Evolutionary conservation across 23 red algal genomes (phyloP).

Genomic region (Pyropia haitanensis): DNA sequence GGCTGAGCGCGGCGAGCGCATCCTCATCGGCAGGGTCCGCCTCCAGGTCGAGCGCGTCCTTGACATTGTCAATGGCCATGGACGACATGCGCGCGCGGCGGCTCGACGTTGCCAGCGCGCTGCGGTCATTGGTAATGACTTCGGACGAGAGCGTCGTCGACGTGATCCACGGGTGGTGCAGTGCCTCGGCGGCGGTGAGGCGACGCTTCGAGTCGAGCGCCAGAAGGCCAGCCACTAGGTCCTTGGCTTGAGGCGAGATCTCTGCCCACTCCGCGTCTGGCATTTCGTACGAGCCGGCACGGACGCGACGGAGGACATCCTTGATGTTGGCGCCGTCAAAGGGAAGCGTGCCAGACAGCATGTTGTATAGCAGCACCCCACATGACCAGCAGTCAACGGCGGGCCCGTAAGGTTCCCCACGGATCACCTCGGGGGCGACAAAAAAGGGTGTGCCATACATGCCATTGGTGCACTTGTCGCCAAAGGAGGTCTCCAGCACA

Average conservation of each 20-base stretch:
- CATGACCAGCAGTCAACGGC: slow-evolving; percentile 88
- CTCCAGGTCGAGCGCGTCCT: slow-evolving; percentile 36
- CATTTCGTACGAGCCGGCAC: slow-evolving; percentile 55
- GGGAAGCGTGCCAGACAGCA: slow-evolving; percentile 87
- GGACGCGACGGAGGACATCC: slow-evolving; percentile 66
- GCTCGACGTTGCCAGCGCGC: slow-evolving; percentile 30
- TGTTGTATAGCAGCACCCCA: slow-evolving; percentile 95
- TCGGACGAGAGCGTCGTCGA: slow-evolving; percentile 29
- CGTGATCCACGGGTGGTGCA: slow-evolving; percentile 60
- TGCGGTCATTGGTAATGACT: slow-evolving; percentile 39
- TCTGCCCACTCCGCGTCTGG: slow-evolving; percentile 70
- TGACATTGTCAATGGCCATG: slow-evolving; percentile 62
- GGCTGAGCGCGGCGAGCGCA: too few species aligned
- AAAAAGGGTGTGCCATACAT: slow-evolving; percentile 94
- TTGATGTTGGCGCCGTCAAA: slow-evolving; percentile 84
- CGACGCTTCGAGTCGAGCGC: slow-evolving; percentile 63
- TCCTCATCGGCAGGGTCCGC: slow-evolving; percentile 25
- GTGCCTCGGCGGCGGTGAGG: slow-evolving; percentile 52
- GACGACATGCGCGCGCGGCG: slow-evolving; percentile 53
- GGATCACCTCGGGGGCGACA: slow-evolving; percentile 92
- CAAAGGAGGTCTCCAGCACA: slow-evolving; percentile 71
- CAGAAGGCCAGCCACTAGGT: slow-evolving; percentile 66
- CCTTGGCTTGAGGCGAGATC: slow-evolving; percentile 77
- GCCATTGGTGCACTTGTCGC: slow-evolving; percentile 61
- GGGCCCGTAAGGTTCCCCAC: slow-evolving; percentile 58